Evolutionary conservation across 768 basidiomycete genomes (phyloP).

Genomic region (Pilatotrama ljubarskyi): DNA sequence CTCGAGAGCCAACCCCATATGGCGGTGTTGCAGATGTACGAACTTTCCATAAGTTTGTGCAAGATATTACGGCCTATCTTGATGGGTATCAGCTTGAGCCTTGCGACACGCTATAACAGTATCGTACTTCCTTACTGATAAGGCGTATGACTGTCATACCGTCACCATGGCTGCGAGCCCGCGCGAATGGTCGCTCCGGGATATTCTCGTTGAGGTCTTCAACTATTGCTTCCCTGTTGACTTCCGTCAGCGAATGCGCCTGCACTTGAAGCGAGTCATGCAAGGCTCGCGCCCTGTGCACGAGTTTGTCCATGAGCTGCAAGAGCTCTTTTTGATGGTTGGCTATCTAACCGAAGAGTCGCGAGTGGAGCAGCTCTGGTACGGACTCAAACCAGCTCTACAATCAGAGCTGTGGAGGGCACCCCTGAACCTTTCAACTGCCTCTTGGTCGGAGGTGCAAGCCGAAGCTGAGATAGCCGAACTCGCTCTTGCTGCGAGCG

Average conservation of each 20-base stretch:
- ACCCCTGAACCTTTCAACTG: background rate
- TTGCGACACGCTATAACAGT: background rate
- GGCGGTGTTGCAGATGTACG: conserved; percentile 11
- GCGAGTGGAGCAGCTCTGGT: conserved; percentile 10
- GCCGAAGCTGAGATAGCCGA: conserved; percentile 9
- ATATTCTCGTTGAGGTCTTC: conserved; percentile 22
- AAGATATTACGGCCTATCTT: conserved; percentile 14
- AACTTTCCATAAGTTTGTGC: conserved; percentile 18
- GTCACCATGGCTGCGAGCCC: conserved; percentile 11
- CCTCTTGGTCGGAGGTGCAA: background rate
- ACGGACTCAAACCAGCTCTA: background rate
- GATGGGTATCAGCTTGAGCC: background rate
- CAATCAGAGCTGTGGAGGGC: conserved; percentile 9
- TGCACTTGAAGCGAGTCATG: background rate
- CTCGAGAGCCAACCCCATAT: conserved; percentile 15
- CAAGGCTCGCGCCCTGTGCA: conserved; percentile 12
- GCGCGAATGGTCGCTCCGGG: conserved; percentile 15
- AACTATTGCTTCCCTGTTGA: conserved; percentile 28
- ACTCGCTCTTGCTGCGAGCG: background rate
- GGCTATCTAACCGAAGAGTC: conserved; percentile 7
- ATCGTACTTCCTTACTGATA: conserved; percentile 32
- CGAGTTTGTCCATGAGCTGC: conserved; percentile 21
- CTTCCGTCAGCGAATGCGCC: conserved; percentile 15
- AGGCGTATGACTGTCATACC: conserved; percentile 32
- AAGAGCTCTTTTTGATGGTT: conserved; percentile 16